A percentile compares a stretch with the other conserved stretches of the same genome.
These are phyloP conservation scores for Ambrosiella cleistominuta DNA, from an alignment of 2,329 filamentous ascomycete genomes.

Conservation along the genomic window DNA sequence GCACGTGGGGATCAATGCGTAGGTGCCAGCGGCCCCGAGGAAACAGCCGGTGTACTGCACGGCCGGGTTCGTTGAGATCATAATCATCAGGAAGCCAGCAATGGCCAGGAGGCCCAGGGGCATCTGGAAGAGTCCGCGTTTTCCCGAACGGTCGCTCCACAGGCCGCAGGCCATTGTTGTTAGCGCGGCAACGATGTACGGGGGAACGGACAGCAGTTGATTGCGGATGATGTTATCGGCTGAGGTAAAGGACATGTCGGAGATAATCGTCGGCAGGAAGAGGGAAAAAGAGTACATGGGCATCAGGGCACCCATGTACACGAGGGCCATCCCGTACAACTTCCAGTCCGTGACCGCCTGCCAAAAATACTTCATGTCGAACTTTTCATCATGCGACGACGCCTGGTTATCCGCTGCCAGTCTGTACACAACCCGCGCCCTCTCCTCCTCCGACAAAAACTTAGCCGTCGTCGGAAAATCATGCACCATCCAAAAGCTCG, in stretches of 20 bases:
- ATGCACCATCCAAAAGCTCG: slow-evolving; percentile 61
- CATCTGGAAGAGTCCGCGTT: slow-evolving; percentile 70
- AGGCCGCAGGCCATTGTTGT: slow-evolving; percentile 33
- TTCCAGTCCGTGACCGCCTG: slow-evolving; percentile 66
- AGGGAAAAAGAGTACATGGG: slow-evolving; percentile 59
- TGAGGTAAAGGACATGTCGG: slow-evolving; percentile 27
- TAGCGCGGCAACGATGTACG: slow-evolving; percentile 23
- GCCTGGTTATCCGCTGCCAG: slow-evolving; percentile 55
- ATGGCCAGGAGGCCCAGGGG: slow-evolving; percentile 51
- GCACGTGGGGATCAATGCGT: slow-evolving; percentile 72
- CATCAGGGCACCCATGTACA: slow-evolving; percentile 63
- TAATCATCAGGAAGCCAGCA: slow-evolving; percentile 46
- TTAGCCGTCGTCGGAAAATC: slow-evolving; percentile 64
- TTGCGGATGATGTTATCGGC: slow-evolving; percentile 21
- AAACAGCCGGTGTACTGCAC: slow-evolving; percentile 75
- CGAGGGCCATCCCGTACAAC: slow-evolving; percentile 55
- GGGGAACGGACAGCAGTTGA: slow-evolving; percentile 30
- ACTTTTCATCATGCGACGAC: slow-evolving; percentile 57
- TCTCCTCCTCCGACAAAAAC: slow-evolving; percentile 55
- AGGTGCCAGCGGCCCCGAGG: slow-evolving; percentile 72
- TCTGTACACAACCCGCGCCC: slow-evolving; percentile 52
- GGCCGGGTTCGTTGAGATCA: slow-evolving; percentile 53
- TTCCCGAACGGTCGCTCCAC: slow-evolving; percentile 54
- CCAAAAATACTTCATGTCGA: slow-evolving; percentile 56
- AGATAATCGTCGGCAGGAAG: slow-evolving; percentile 66